A percentile compares a stretch with the other conserved stretches of the same genome.
Evolutionary conservation across 805 yeast genomes (phyloP).

Genomic region (Ogataea angusta): DNA sequence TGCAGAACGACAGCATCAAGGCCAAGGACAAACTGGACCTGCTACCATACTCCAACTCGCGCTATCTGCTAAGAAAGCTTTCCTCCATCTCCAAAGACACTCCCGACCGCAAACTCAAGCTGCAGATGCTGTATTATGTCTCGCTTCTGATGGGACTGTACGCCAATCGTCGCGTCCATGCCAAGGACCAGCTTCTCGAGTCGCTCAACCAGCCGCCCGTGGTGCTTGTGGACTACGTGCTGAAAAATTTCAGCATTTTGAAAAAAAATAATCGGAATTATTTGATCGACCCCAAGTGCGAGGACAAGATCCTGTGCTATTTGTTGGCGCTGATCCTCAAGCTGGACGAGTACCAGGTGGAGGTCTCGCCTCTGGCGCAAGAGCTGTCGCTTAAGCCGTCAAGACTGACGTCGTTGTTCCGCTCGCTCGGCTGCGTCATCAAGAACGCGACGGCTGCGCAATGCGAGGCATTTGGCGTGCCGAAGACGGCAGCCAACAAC

Average conservation of each 20-base stretch:
- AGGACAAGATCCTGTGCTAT: constrained; percentile 81
- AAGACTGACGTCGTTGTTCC: constrained; percentile 62
- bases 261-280: constrained; percentile 74
- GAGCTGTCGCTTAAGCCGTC: constrained; percentile 82
- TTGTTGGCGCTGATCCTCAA: constrained; percentile 70
- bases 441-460: constrained; percentile 70
- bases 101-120: constrained; percentile 47
- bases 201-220: constrained; percentile 74
- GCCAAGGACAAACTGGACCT: constrained; percentile 47
- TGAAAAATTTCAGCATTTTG: constrained; percentile 67
- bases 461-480: constrained; percentile 69
- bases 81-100: constrained; percentile 29
- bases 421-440: constrained; percentile 77
- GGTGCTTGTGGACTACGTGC: constrained; percentile 62
- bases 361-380: constrained; percentile 75
- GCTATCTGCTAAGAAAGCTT: constrained; percentile 49
- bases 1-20: constrained; percentile 50
- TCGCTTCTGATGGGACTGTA: constrained; percentile 80
- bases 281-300: constrained; percentile 80
- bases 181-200: constrained; percentile 56
- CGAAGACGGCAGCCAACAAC: constrained; percentile 47
- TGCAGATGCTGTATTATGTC: constrained; percentile 74
- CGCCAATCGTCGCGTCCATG: constrained; percentile 62
- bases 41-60: constrained; percentile 61
- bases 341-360: constrained; percentile 71